Conservation (phyloP, 1,284 basidiomycete genomes). For the Cutaneotrichosporon mucoides region DNA sequence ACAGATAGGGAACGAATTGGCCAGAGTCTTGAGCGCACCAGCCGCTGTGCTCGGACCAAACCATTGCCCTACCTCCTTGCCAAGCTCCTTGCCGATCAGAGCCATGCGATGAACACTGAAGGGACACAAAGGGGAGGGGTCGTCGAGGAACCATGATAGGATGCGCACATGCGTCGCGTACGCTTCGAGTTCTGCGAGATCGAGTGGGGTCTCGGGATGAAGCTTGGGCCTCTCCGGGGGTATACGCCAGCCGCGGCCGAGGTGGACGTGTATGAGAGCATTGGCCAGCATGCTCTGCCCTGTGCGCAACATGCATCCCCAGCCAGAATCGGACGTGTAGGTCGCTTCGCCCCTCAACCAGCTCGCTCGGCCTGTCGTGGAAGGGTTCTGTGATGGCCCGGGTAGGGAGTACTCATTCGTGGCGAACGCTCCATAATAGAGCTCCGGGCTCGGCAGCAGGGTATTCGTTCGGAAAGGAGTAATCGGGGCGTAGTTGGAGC, state of each 20-base stretch:
- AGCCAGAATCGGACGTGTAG: conserved; percentile 89
- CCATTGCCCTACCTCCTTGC: conserved; percentile 95
- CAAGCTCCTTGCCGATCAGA: conserved; percentile 85
- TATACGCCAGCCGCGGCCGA: conserved; percentile 81
- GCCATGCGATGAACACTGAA: conserved; percentile 98
- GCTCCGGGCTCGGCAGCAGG: conserved; percentile 37
- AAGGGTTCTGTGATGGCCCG: no score
- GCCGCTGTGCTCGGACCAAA: conserved; percentile 96
- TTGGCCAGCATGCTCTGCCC: conserved; percentile 91
- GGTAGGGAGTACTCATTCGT: conserved; percentile 11
- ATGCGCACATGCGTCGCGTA: conserved; percentile 72
- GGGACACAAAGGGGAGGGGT: conserved; percentile 78
- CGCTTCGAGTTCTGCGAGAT: conserved; percentile 31
- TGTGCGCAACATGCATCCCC: conserved; percentile 97
- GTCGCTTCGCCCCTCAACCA: conserved; percentile 61
- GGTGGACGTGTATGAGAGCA: conserved; percentile 73
- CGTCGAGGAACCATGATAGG: conserved; percentile 91
- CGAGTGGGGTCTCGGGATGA: conserved; percentile 14
- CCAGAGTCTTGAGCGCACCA: conserved; percentile 85
- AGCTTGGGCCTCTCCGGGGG: conserved; percentile 38
- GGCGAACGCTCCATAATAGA: conserved; percentile 54
- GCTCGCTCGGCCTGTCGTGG: conserved; percentile 3
- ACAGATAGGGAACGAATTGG: conserved; percentile 72
- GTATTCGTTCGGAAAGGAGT: conserved; percentile 53
- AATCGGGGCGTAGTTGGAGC: conserved; percentile 81